Evolutionary conservation across 2,329 filamentous ascomycete species (phyloP), one percentile per base, ranked within the genome.

Genomic region (Aspergillus versicolor): DNA sequence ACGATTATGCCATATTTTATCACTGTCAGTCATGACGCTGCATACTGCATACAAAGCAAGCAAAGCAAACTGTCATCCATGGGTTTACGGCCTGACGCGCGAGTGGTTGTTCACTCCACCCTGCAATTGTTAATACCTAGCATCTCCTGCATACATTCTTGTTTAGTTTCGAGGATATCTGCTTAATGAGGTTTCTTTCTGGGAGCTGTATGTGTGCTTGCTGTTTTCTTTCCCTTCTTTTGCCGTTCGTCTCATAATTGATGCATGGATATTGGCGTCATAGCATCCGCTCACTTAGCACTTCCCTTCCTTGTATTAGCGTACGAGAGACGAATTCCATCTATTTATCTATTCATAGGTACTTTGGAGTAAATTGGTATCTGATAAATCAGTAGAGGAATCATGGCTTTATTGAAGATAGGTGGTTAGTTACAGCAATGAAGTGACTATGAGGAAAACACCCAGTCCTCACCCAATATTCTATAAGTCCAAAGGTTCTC

Each of bases 231-330:
- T 49, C 9, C 27, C 9, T 30, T 30, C 9, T 11, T 8, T 21
- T 21, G 13, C 24, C 24, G 32, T n/a, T 45, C 43, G 17, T 45
- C 15, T 6, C 34, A n/a, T 42, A 42, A 48, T 12, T 34, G 8
- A 48, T 37, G 45, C 45, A 48, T 48, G 44, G 27, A 47, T 47
- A 44, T 44, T n/a, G 44, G 44, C 32, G 44, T 34, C 37, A 45
- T 41, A 34, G 15, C 34, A 19, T 47, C 17, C 17, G 42, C 15
- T 7, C 27, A 37, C 24, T 7, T 45, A 12, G 22, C 17, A 8
- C 27, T 30, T 30, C 8, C 27, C 9, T 30, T 30, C 27, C 27
- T 19, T 37, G 27, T 32, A 34, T 47, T 17, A 30, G 24, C n/a
- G 22, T 43, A 43, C 5, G 41, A 43, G 41, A 24, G 19, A 43